Evolutionary conservation across 1,139 yeast genomes (phyloP), one percentile per base, ranked within the genome.

Genomic region (Zygoascus sp.): DNA sequence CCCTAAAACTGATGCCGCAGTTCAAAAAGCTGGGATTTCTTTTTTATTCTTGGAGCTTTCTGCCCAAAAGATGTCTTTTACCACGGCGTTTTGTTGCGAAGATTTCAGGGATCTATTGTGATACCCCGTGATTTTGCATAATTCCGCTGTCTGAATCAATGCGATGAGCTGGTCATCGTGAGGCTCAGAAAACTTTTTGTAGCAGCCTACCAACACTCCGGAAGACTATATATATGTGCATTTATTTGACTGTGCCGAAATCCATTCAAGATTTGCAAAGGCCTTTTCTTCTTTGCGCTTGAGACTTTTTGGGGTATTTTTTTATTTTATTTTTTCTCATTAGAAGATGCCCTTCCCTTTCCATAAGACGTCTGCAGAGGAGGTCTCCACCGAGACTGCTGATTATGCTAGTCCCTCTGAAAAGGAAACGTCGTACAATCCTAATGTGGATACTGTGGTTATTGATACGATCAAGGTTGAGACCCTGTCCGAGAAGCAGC

Each of bases 141-240:
- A 35, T 35, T 20, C 20, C 25, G 11, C 4, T n/a, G 27, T 7
- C 25, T n/a, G 20, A 20, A 21, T 17, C 25, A n/a, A 17, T n/a
- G 39, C 22, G 39, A 35, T 35, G 39, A 35, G 39, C 13, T n/a
- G 39, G 13, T 35, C 39, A 35, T 35, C 39, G 39, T 35, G 39
- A 21, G 39, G 39, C 39, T 35, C 39, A 20, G 27, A 10, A 30
- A 30, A 30, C 17, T 30, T 23, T 23, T 30, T 15, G 15, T 30
- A 13, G 8, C 16, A 15, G 17, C 15, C 13, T 13, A n/a, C 16
- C 17, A n/a, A 30, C 8, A 11, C 7, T n/a, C 28, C 28, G 17
- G 13, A 13, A 13, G 13, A 5, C 6, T 28, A n/a, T 30, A 30
- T 30, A 30, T 30, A 30, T 30, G 8, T 5, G 17, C 8, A 16